Conservation (phyloP, 768 basidiomycete species). For the Hericium rajendrae region DNA sequence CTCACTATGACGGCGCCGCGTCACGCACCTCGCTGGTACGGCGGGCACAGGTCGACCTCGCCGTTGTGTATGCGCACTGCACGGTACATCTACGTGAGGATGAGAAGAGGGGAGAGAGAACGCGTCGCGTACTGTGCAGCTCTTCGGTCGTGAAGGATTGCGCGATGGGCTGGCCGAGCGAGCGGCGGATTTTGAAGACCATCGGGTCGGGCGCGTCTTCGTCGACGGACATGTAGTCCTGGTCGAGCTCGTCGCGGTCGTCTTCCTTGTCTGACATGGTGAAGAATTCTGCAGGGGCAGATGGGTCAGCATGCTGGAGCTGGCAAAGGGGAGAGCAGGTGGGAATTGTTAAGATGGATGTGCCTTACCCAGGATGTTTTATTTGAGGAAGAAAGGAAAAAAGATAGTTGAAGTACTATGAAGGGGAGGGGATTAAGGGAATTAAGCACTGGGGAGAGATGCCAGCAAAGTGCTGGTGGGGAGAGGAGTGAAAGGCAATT, state of each 20-base stretch:
- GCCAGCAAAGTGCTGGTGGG: too few relatives aligned
- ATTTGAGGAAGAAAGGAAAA: too few relatives aligned
- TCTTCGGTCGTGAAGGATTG: neutral
- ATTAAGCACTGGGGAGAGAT: too few relatives aligned
- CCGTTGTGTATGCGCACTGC: conserved; percentile 61
- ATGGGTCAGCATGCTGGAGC: too few relatives aligned
- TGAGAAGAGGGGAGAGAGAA: neutral
- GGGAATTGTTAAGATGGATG: too few relatives aligned
- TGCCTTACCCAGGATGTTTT: too few relatives aligned
- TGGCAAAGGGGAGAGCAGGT: too few relatives aligned
- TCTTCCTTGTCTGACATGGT: conserved; percentile 1
- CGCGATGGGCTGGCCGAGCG: neutral
- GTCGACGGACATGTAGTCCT: neutral
- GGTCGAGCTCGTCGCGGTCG: conserved; percentile 2
- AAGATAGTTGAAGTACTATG: too few relatives aligned
- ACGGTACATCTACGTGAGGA: neutral
- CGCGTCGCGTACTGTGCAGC: neutral
- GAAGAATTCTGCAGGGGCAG: too few relatives aligned
- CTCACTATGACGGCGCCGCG: neutral
- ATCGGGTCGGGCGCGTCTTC: neutral
- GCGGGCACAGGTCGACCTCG: conserved; percentile 57
- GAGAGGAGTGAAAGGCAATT: too few relatives aligned
- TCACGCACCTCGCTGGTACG: conserved; percentile 59
- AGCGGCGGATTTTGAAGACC: neutral
- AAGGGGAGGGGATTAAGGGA: too few relatives aligned